Evolutionary conservation across 2,329 filamentous ascomycete species (phyloP), one percentile per base, ranked within the genome.

Genomic region (Pseudogymnoascus sp.): DNA sequence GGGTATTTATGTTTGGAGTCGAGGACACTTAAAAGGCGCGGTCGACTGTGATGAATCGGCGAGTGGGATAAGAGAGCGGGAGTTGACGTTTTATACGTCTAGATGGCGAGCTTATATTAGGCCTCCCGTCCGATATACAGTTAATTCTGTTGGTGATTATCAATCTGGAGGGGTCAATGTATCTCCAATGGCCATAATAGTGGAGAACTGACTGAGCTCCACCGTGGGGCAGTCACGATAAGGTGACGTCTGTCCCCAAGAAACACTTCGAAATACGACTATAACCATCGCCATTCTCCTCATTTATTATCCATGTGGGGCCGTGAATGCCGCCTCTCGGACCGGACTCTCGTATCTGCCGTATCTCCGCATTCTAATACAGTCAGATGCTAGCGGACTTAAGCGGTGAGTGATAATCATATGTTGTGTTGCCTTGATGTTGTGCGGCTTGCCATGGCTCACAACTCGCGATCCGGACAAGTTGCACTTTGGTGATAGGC

Each of bases 51-150:
- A 33, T 14, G 33, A 33, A 54, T 54, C 28, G 28, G 47, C 25
- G 28, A 9, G 47, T 33, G 20, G 25, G 16, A 54, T 25, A 54
- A 14, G 47, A 4, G 11, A 33, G 47, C 28, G 28, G 47, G 3
- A n/a, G 28, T 54, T 54, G 47, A 54, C 28, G 28, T 54, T 54
- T 54, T 54, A 54, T 54, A 54, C 16, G 16, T 33, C 28, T 18
- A 33, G 47, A 33, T 54, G 47, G n/a, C 47, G 47, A 54, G 47
- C 47, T 54, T 54, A 54, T 54, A 33, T 54, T 30, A 33, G 28
- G 1, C 5, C 28, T 20, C 47, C 47, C 47, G 28, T 54, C 18
- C 12, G 9, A 54, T 54, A 54, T 8, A 16, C 47, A 50, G 22
- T 16, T 35, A 7, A 16, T 18, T 54, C 5, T 20, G 47, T 54